Evolutionary conservation across 1,284 basidiomycete genomes (phyloP), one percentile per base, ranked within the genome.

Genomic region (Austropuccinia psidii): DNA sequence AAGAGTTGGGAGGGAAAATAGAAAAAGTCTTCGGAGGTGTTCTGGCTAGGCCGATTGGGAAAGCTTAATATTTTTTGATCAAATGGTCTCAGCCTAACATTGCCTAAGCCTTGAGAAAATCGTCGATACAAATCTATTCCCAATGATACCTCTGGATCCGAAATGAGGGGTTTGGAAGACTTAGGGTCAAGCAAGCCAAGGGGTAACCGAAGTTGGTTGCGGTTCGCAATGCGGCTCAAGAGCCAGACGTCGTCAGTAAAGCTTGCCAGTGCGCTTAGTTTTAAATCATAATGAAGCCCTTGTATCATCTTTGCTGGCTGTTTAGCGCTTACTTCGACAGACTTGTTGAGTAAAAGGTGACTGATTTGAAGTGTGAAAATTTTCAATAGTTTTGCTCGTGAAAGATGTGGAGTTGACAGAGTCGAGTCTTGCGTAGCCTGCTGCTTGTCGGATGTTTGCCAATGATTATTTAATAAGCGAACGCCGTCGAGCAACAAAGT

Each of bases 231-330:
- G 15, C 79, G 76, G 2, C 73, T 75, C 41, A 79, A 50, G 7
- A 79, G 69, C 4, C 73, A 74, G 1, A 75, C 74, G 67, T 79
- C 77, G 75, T 79, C 76, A 60, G 78, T 73, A 75, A 66, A 79
- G 29, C 77, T 76, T 1, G 78, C 78, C 35, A 79, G 72, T 11
- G 76, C 76, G 19, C 78, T 77, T 27, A 79, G 61, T 21, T 77
- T 76, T n/a, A 76, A 61, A 50, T 79, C 78, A 75, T 78, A 79
- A 15, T 65, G 19, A 27, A 61, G 13, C 1, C 76, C 75, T 24
- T 75, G 52, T 65, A 35, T 37, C n/a, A 77, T 41, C 6, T 73
- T 75, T 4, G 50, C 33, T 1, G 70, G 73, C n/a, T n/a, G n/a
- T n/a, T n/a, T n/a, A n/a, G n/a, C n/a, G n/a, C n/a, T n/a, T n/a